phyloP scores from a whole-genome alignment of 495 filamentous ascomycete genomes.

The Evansstolkia leycettana region DNA sequence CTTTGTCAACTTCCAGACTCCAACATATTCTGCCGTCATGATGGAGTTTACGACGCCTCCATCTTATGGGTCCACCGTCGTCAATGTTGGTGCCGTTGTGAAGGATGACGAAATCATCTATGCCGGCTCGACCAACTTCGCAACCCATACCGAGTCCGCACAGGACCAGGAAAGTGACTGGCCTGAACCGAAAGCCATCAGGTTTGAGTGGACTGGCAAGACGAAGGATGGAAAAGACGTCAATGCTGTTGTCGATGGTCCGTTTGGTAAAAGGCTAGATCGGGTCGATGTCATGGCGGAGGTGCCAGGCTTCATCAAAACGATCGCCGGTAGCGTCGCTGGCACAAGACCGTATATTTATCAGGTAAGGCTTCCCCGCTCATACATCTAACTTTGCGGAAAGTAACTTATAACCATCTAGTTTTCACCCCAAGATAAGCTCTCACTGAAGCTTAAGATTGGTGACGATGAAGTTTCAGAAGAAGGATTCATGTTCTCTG shows the following conservation, averaged over 20 bases:
- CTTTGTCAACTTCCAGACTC: constrained; percentile 82
- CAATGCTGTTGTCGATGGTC: constrained; percentile 54
- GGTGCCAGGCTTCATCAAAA: constrained; percentile 90
- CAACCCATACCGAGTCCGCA: constrained; percentile 52
- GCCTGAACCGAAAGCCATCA: constrained; percentile 69
- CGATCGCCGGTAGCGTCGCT: constrained; percentile 70
- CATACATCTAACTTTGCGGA: no score
- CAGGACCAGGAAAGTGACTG: constrained; percentile 71
- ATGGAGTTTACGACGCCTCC: constrained; percentile 97
- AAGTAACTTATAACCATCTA: constrained; percentile 20
- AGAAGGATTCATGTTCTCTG: constrained; percentile 64
- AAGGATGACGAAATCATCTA: constrained; percentile 71
- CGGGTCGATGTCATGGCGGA: constrained; percentile 94
- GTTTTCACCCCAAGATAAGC: constrained; percentile 51
- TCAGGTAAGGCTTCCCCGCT: no score
- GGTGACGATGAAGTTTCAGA: constrained; percentile 66
- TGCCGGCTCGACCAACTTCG: constrained; percentile 50
- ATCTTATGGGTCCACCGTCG: constrained; percentile 80
- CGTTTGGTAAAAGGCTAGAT: constrained; percentile 60
- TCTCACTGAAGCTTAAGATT: constrained; percentile 69
- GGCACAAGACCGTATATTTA: constrained; percentile 97
- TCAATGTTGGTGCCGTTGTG: constrained; percentile 71
- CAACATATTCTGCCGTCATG: constrained; percentile 72
- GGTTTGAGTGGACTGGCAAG: constrained; percentile 68
- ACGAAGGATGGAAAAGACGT: constrained; percentile 63